A percentile compares a stretch with the other conserved stretches of the same genome.
These are phyloP conservation scores for Thermomyces lanuginosus DNA, from an alignment of 2,329 filamentous ascomycete genomes.

Conservation along the genomic window DNA sequence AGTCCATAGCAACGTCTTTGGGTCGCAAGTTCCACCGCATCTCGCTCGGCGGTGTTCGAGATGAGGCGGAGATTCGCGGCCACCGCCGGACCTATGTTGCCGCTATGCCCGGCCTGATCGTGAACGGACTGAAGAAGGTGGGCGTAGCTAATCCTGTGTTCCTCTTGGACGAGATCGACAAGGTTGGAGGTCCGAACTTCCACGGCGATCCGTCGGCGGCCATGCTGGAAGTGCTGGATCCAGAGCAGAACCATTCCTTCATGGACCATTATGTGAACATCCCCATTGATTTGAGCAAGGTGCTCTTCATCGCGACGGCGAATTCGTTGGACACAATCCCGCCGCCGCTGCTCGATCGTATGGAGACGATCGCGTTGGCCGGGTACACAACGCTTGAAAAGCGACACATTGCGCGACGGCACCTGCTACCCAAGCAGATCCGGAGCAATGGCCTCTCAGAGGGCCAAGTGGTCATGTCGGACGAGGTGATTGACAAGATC, in stretches of 20 bases:
- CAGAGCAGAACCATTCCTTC: slow-evolving; percentile 91
- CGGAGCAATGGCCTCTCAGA: slow-evolving; percentile 68
- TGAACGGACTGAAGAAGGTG: slow-evolving; percentile 86
- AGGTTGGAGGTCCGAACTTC: slow-evolving; percentile 77
- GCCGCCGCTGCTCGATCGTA: slow-evolving; percentile 79
- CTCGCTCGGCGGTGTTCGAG: slow-evolving; percentile 83
- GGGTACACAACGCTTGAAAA: slow-evolving; percentile 97
- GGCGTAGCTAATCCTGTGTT: slow-evolving; percentile 92
- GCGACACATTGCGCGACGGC: slow-evolving; percentile 77
- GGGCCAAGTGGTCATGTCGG: slow-evolving; percentile 58
- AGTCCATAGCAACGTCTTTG: slow-evolving; percentile 79
- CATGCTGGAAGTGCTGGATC: slow-evolving; percentile 94
- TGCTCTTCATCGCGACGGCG: slow-evolving; percentile 92
- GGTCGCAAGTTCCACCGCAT: slow-evolving; percentile 95
- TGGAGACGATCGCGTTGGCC: slow-evolving; percentile 87
- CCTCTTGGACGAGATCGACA: slow-evolving; percentile 94
- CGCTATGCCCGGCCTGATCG: slow-evolving; percentile 93
- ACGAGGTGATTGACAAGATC: slow-evolving; percentile 81
- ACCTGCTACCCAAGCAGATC: slow-evolving; percentile 94
- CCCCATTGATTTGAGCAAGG: slow-evolving; percentile 87
- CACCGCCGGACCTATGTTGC: slow-evolving; percentile 93
- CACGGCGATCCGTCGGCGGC: slow-evolving; percentile 92
- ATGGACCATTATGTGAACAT: slow-evolving; percentile 93
- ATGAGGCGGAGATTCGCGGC: slow-evolving; percentile 92
- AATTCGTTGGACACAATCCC: slow-evolving; percentile 93